These are phyloP conservation scores for Mycena citricolor DNA, from an alignment of 1,284 basidiomycete species.

Conservation along the genomic window DNA sequence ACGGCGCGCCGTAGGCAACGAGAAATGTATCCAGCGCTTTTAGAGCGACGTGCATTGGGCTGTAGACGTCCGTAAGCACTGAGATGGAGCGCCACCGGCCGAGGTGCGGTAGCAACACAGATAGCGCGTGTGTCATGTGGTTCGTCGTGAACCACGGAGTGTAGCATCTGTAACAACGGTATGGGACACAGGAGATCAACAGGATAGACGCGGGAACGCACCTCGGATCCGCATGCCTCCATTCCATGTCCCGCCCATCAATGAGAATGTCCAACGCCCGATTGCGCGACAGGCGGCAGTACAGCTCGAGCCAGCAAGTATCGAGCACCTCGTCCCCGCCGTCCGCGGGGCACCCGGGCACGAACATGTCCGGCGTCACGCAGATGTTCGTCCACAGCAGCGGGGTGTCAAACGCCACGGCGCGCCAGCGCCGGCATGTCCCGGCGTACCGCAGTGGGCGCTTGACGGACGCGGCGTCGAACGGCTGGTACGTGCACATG, in stretches of 20 bases:
- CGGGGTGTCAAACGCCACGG: slow-evolving; percentile 45
- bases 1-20: slow-evolving; percentile 37
- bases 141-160: slow-evolving; percentile 39
- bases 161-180: slow-evolving; percentile 30
- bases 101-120: slow-evolving; percentile 46
- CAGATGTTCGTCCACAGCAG: slow-evolving; percentile 54
- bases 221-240: slow-evolving; percentile 51
- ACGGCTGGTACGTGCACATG: slow-evolving; percentile 33
- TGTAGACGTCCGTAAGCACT: slow-evolving; percentile 53
- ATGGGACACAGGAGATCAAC: slow-evolving; percentile 1
- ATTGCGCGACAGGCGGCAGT: slow-evolving; percentile 43
- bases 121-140: slow-evolving; percentile 43
- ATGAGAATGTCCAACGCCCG: slow-evolving; percentile 53
- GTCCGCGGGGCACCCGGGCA: too few species aligned
- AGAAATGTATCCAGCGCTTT: slow-evolving; percentile 38
- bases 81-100: slow-evolving; percentile 49
- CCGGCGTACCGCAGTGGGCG: slow-evolving; percentile 43
- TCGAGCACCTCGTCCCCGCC: slow-evolving; percentile 27
- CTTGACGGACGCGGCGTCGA: slow-evolving; percentile 40
- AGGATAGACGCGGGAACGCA: slow-evolving; percentile 32
- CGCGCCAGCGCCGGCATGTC: slow-evolving; percentile 52
- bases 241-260: slow-evolving; percentile 52
- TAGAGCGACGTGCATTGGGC: slow-evolving; percentile 49
- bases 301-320: slow-evolving; percentile 35
- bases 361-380: slow-evolving; percentile 42